Evolutionary conservation across 2,329 filamentous ascomycete genomes (phyloP).

Genomic region (Cercospora nicotianae): DNA sequence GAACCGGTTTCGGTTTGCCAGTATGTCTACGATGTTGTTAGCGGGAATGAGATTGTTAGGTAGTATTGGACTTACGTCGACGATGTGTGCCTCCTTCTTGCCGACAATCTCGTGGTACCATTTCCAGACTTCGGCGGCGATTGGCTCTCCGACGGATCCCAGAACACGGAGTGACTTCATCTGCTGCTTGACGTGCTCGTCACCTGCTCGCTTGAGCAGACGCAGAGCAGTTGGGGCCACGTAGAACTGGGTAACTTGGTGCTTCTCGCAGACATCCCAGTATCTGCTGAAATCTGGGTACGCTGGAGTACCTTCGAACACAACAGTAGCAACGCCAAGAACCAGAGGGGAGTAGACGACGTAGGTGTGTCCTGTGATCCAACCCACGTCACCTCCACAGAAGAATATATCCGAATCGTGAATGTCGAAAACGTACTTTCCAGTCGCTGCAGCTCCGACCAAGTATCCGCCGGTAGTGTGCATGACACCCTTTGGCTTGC

Average conservation of each 20-base stretch:
- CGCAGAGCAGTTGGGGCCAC: slow-evolving; percentile 93
- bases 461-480: slow-evolving; percentile 95
- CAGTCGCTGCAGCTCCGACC: slow-evolving; percentile 87
- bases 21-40: slow-evolving; percentile 69
- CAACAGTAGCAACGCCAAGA: slow-evolving; percentile 88
- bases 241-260: slow-evolving; percentile 96
- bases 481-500: slow-evolving; percentile 98
- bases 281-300: slow-evolving; percentile 98
- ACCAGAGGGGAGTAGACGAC: slow-evolving; percentile 95
- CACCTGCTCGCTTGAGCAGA: slow-evolving; percentile 89
- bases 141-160: slow-evolving; percentile 94
- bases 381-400: slow-evolving; percentile 96
- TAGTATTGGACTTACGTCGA: too few species aligned
- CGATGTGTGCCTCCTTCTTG: slow-evolving; percentile 87
- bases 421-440: slow-evolving; percentile 98
- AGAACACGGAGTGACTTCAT: slow-evolving; percentile 89
- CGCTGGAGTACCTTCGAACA: slow-evolving; percentile 96
- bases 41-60: too few species aligned
- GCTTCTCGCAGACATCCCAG: slow-evolving; percentile 97
- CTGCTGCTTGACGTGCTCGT: slow-evolving; percentile 84
- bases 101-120: slow-evolving; percentile 98
- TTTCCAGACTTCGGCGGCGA: slow-evolving; percentile 98
- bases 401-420: slow-evolving; percentile 93
- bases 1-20: slow-evolving; percentile 99
- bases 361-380: slow-evolving; percentile 99